phyloP scores from a whole-genome alignment of 164 flowering plant genomes.

The Magnolia kwangsiensis region DNA sequence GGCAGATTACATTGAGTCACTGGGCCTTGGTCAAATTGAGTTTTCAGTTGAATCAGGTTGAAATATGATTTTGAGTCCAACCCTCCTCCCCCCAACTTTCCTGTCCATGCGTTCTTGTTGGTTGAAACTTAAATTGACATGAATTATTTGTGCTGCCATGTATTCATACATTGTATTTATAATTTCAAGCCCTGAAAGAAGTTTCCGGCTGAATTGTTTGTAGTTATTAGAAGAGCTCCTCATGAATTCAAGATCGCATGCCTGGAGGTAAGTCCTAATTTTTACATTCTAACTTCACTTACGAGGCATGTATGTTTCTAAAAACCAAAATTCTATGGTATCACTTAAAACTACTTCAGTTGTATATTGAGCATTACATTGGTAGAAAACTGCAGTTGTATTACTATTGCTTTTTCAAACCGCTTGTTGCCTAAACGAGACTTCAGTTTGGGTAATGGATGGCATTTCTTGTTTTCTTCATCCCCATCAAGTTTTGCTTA shows the following conservation, averaged over 20 bases:
- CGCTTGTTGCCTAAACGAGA: neutral
- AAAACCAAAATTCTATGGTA: neutral
- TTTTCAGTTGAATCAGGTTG: neutral
- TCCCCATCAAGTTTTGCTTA: neutral
- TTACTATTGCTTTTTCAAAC: neutral
- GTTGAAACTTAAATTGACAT: neutral
- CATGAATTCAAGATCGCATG: constrained; percentile 96
- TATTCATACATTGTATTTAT: neutral
- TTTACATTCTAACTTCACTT: neutral
- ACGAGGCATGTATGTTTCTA: neutral
- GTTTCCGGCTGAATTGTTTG: constrained; percentile 10
- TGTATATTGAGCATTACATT: neutral
- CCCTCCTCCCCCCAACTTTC: neutral
- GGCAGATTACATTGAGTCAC: neutral
- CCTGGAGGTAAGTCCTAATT: constrained; percentile 57
- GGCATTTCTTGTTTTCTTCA: neutral
- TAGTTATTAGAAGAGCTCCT: constrained; percentile 94
- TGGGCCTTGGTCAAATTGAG: neutral
- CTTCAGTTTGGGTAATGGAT: neutral
- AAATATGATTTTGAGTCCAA: neutral
- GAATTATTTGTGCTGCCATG: neutral
- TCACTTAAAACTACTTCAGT: neutral
- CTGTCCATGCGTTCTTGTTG: neutral
- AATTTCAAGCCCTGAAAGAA: neutral
- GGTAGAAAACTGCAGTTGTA: neutral